A percentile compares a stretch with the other conserved stretches of the same genome.
Conservation (phyloP, 2,329 filamentous ascomycete genomes). For the Exophiala lecanii-corni region DNA sequence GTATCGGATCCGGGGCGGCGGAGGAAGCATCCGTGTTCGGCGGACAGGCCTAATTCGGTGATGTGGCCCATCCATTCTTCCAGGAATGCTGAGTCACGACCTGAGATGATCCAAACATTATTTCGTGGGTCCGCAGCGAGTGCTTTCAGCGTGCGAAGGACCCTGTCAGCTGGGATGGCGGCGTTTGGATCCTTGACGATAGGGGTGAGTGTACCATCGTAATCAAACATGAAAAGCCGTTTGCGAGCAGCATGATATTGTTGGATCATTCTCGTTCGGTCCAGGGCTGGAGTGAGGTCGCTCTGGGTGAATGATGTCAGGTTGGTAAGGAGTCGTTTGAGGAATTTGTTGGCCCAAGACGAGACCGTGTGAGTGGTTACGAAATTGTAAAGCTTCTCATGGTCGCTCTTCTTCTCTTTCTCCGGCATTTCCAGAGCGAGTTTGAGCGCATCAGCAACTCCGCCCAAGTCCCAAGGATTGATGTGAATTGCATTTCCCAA, state of each 20-base stretch:
- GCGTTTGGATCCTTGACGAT: slow-evolving; percentile 89
- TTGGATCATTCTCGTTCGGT: slow-evolving; percentile 65
- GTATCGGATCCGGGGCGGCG: slow-evolving; percentile 67
- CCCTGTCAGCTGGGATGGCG: slow-evolving; percentile 78
- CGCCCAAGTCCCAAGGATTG: slow-evolving; percentile 88
- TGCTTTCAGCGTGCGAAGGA: slow-evolving; percentile 73
- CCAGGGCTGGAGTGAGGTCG: slow-evolving; percentile 74
- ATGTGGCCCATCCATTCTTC: slow-evolving; percentile 92
- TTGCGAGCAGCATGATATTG: slow-evolving; percentile 71
- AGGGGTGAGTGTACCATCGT: slow-evolving; percentile 91
- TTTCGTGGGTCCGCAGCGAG: slow-evolving; percentile 78
- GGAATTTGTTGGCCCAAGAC: slow-evolving; percentile 74
- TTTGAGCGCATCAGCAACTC: slow-evolving; percentile 79
- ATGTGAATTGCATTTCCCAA: slow-evolving; percentile 86
- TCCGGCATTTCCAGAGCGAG: slow-evolving; percentile 71
- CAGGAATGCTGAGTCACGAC: slow-evolving; percentile 86
- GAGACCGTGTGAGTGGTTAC: slow-evolving; percentile 83
- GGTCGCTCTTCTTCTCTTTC: slow-evolving; percentile 62
- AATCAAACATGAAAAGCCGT: slow-evolving; percentile 97
- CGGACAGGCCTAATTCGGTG: slow-evolving; percentile 80
- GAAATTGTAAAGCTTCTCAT: slow-evolving; percentile 71
- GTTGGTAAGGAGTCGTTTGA: slow-evolving; percentile 74
- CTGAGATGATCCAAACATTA: slow-evolving; percentile 96
- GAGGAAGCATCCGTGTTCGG: slow-evolving; percentile 96
- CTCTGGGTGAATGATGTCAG: slow-evolving; percentile 71